Base-by-base conservation (phyloP, 1,284 basidiomycete genomes). In the Rhizoctonia solani region DNA sequence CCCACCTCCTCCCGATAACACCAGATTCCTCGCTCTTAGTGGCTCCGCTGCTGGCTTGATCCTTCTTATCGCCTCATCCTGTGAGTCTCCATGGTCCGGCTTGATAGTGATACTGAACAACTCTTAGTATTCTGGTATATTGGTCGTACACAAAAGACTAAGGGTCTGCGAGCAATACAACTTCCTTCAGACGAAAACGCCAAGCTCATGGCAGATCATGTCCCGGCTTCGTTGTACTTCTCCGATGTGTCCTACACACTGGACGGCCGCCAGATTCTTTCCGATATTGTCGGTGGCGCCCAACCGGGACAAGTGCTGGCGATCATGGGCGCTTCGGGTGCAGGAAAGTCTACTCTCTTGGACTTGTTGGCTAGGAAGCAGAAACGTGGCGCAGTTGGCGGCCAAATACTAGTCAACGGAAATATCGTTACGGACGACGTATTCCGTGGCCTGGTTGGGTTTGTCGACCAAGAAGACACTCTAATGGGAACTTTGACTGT, bases 381-480 rank as follows among this genome's bases (percentile, higher is more conserved):
- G 72, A 98, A 99, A 80, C 83, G 87, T 3, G 96, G 96, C 0
- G 73, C 73, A 1, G 89, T 95, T 0, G 77, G 79, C 25, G 95
- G 95, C 1, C 83, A 82, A 19, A 89, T 89, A 46, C 84, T 93
- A 25, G 87, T 98, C 66, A 98, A 98, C 74, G 95, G 95, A 0
- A 83, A 92, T 1, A 82, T 84, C 69, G 89, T 97, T 47, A 80
- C 81, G 52, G 83, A 93, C 73, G 79, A 82, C 41, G 86, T 90
- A 73, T 98, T 93, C 82, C 88, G 88, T 74, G 85, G 87, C 30
- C 88, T 98, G 9, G 87, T 90, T 69, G 96, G 96, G 34, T 99
- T 92, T 73, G 96, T 99, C 58, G 96, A 99, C 76, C 96, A 99
- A 78, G 96, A 98, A 77, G 96, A 99, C 76, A 96, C 95, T 5